Percentiles rank a stretch among this genome's conserved stretches.
Evolutionary conservation across 1,284 basidiomycete species (phyloP).

Genomic region (Malassezia caprae): DNA sequence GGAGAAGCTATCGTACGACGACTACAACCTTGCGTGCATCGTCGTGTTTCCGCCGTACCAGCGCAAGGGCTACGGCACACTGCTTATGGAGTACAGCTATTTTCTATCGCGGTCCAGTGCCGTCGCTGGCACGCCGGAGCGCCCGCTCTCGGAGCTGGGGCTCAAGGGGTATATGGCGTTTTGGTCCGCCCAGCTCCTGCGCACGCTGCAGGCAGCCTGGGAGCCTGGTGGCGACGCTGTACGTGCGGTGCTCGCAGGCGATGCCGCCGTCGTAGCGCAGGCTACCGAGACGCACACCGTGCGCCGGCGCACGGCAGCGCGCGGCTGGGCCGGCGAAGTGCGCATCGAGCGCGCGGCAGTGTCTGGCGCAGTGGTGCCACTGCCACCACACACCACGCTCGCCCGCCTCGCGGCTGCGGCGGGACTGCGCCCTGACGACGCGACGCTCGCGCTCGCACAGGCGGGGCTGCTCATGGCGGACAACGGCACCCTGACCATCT

Average conservation of each 20-base stretch:
- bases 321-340: constrained; percentile 18
- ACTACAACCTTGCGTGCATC: constrained; percentile 95
- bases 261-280: not conserved
- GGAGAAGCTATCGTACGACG: constrained; percentile 89
- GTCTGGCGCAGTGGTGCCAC: not conserved
- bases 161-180: constrained; percentile 80
- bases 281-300: not conserved
- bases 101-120: constrained; percentile 70
- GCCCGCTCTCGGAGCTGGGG: constrained; percentile 85
- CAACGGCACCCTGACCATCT: not conserved
- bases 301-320: constrained; percentile 14
- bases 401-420: constrained; percentile 64
- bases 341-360: constrained; percentile 3
- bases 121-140: constrained; percentile 80
- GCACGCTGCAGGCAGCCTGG: constrained; percentile 61
- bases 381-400: constrained; percentile 29
- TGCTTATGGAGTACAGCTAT: constrained; percentile 98
- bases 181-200: constrained; percentile 75
- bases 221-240: not conserved
- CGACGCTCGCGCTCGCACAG: constrained; percentile 75
- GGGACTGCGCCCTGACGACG: constrained; percentile 72
- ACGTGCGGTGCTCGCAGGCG: constrained; percentile 10
- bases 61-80: constrained; percentile 76
- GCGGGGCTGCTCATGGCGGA: constrained; percentile 62
- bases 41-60: constrained; percentile 90